Percentiles rank a stretch among this genome's conserved stretches.
These are phyloP conservation scores for Lasiodiplodia sp. DNA, from an alignment of 2,329 filamentous ascomycete species.

Conservation along the genomic window DNA sequence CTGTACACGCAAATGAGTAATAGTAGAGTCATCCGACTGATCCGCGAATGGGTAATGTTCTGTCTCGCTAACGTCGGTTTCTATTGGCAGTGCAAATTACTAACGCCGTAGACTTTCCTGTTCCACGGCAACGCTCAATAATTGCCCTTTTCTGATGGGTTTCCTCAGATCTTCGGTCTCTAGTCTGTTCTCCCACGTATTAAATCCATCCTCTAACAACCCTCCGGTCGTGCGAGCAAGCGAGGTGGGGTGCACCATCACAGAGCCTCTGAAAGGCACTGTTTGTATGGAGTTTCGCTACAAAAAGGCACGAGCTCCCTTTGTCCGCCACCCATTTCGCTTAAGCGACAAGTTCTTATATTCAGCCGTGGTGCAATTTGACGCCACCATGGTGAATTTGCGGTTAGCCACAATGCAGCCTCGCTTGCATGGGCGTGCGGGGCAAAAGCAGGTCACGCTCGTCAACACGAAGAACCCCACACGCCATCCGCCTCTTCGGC, in stretches of 20 bases:
- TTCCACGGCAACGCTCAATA: not conserved
- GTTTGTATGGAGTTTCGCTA: not conserved
- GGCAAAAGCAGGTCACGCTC: slow-evolving; percentile 3
- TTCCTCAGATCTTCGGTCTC: not conserved
- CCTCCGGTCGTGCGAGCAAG: slow-evolving; percentile 10
- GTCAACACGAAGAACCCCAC: slow-evolving; percentile 16
- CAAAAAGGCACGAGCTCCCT: not conserved
- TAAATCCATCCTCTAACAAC: not conserved
- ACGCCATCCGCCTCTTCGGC: slow-evolving; percentile 3
- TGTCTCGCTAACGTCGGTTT: too few relatives aligned
- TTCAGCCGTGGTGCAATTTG: slow-evolving; percentile 19
- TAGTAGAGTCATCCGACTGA: too few relatives aligned
- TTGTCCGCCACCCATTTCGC: not conserved
- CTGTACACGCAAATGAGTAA: too few relatives aligned
- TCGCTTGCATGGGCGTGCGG: slow-evolving; percentile 19
- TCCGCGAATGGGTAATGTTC: too few relatives aligned
- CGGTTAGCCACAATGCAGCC: slow-evolving; percentile 4
- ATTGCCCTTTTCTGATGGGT: not conserved
- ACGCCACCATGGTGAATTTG: slow-evolving; percentile 12
- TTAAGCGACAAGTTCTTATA: not conserved
- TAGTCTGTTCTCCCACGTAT: not conserved
- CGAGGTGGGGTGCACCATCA: not conserved
- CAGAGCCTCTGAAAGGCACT: not conserved
- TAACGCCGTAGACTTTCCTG: not conserved
- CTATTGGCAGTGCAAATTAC: not conserved